Evolutionary conservation across 805 yeast species (phyloP).

Genomic region (Cyberlindnera nakhonratchasimensis): DNA sequence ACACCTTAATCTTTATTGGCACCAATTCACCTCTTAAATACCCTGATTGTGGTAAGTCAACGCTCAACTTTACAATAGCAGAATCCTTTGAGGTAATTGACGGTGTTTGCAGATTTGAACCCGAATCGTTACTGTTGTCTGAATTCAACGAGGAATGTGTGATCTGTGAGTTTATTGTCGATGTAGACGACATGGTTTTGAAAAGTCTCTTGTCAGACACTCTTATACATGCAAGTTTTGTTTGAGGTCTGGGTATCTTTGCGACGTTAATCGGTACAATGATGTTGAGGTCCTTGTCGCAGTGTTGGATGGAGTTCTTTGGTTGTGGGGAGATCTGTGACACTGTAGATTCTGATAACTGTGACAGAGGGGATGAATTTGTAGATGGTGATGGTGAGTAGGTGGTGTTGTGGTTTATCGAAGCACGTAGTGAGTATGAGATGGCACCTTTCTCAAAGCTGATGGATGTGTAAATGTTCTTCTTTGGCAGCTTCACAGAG

Average conservation of each 20-base stretch:
- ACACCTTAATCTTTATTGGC: slow-evolving; percentile 63
- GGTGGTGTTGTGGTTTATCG: slow-evolving; percentile 25
- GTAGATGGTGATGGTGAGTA: slow-evolving; percentile 18
- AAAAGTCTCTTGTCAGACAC: slow-evolving; percentile 42
- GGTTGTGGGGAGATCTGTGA: slow-evolving; percentile 16
- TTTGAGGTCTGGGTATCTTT: slow-evolving; percentile 59
- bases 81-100: slow-evolving; percentile 10
- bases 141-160: slow-evolving; percentile 21
- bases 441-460: slow-evolving; percentile 87
- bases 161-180: slow-evolving; percentile 35
- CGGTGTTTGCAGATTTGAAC: slow-evolving; percentile 5
- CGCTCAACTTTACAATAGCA: slow-evolving; percentile 36
- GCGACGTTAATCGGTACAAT: slow-evolving; percentile 75
- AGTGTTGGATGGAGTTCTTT: slow-evolving; percentile 35
- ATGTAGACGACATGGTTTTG: slow-evolving; percentile 39
- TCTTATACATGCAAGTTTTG: slow-evolving; percentile 60
- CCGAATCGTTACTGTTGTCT: slow-evolving; percentile 23
- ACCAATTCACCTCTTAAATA: slow-evolving; percentile 75
- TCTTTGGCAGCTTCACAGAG: slow-evolving; percentile 73
- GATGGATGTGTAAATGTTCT: slow-evolving; percentile 67
- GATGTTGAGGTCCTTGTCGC: slow-evolving; percentile 58
- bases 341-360: slow-evolving; percentile 19
- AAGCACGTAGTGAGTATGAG: slow-evolving; percentile 55
- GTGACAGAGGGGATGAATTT: slow-evolving; percentile 22
- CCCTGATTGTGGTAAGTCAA: slow-evolving; percentile 58